phyloP scores from a whole-genome alignment of 495 filamentous ascomycete species.

The Trichoderma virens region DNA sequence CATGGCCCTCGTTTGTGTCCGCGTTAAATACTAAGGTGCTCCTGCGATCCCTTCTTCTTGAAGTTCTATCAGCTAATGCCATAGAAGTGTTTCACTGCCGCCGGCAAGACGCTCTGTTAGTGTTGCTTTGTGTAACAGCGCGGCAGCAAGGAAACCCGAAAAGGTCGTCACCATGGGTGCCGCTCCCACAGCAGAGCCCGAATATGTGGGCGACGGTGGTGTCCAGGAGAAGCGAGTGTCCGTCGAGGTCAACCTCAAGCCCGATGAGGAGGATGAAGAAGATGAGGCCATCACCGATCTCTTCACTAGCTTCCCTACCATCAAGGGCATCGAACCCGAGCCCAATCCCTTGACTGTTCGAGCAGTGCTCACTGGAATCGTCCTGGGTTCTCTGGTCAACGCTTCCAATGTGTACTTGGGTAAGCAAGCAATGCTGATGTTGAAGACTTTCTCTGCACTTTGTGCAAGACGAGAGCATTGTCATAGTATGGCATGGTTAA shows the following conservation, averaged over 20 bases:
- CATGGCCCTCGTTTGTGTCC: not conserved
- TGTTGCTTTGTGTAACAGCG: not conserved
- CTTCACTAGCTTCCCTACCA: constrained; percentile 33
- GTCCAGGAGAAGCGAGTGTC: not conserved
- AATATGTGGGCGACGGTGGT: not conserved
- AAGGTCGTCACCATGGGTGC: not conserved
- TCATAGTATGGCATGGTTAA: not conserved
- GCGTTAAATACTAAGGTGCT: not conserved
- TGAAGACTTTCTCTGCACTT: not conserved
- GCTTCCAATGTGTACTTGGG: constrained; percentile 46
- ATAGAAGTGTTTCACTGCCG: not conserved
- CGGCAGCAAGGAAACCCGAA: not conserved
- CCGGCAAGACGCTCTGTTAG: not conserved
- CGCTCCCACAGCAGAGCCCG: not conserved
- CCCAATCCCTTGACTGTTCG: constrained; percentile 42
- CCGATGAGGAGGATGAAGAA: constrained; percentile 11
- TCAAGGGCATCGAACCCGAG: constrained; percentile 29
- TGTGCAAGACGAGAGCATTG: not conserved
- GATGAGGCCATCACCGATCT: constrained; percentile 27
- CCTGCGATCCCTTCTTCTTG: not conserved
- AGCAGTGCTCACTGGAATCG: constrained; percentile 43
- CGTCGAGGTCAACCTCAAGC: not conserved
- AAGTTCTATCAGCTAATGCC: not conserved
- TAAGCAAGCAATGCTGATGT: constrained; percentile 23
- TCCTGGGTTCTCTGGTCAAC: constrained; percentile 38